These are phyloP conservation scores for Macadamia integrifolia DNA, from an alignment of 164 flowering plant species.

Conservation along the genomic window DNA sequence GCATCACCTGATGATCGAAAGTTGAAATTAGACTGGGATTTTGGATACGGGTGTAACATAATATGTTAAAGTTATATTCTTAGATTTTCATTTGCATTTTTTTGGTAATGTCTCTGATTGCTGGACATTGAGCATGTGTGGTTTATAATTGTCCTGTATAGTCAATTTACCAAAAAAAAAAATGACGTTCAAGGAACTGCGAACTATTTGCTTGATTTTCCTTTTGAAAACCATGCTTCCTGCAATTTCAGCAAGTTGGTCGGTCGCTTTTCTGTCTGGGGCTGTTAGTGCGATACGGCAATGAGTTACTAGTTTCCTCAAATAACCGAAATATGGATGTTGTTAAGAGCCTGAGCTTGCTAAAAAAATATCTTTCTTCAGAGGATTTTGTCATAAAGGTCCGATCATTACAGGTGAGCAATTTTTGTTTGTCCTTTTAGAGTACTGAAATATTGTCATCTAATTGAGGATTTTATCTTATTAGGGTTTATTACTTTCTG, in stretches of 20 bases:
- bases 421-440: not conserved
- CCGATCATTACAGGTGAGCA: slow-evolving; percentile 79
- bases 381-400: slow-evolving; percentile 74
- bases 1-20: no score
- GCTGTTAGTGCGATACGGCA: slow-evolving; percentile 82
- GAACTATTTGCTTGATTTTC: no score
- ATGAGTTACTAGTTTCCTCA: slow-evolving; percentile 37
- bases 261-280: slow-evolving; percentile 94
- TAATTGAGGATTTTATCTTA: slow-evolving; percentile 6
- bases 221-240: not conserved
- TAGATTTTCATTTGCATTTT: no score
- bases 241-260: slow-evolving; percentile 60
- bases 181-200: no score
- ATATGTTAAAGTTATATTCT: no score
- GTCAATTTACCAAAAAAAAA: no score
- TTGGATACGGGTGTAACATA: no score
- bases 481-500: slow-evolving; percentile 12
- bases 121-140: no score
- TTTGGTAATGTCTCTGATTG: no score
- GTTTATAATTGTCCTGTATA: no score
- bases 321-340: slow-evolving; percentile 35
- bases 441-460: not conserved
- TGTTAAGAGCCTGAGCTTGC: slow-evolving; percentile 45
- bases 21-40: no score
- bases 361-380: slow-evolving; percentile 55